Conservation (phyloP, 371 early-diverging fungal species). For the Zopfochytrium polystomum region DNA sequence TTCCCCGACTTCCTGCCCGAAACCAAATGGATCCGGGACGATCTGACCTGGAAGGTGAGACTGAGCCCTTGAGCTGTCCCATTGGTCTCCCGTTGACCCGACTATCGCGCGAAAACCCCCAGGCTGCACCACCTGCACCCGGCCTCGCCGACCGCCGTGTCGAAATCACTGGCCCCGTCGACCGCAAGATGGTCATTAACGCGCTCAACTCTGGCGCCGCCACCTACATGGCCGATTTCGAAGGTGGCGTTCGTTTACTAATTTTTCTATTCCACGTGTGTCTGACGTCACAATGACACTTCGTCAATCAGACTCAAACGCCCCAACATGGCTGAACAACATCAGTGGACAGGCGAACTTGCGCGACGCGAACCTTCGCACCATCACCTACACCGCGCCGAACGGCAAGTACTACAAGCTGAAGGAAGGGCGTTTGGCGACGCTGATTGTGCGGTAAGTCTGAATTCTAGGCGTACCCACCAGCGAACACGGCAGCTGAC, state of each 20-base stretch:
- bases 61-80: background rate
- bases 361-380: slow-evolving; percentile 84
- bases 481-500: background rate
- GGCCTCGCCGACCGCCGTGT: slow-evolving; percentile 90
- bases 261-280: slow-evolving; percentile 19
- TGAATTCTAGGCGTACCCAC: background rate
- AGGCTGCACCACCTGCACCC: slow-evolving; percentile 84
- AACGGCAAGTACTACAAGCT: slow-evolving; percentile 91
- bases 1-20: slow-evolving; percentile 90
- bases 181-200: slow-evolving; percentile 98
- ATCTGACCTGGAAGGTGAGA: slow-evolving; percentile 71
- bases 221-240: slow-evolving; percentile 97
- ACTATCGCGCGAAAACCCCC: background rate
- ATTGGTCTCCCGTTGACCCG: slow-evolving; percentile 1
- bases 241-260: slow-evolving; percentile 62
- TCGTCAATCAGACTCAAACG: slow-evolving; percentile 82
- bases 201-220: slow-evolving; percentile 89
- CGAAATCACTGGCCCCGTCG: slow-evolving; percentile 96
- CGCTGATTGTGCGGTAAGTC: slow-evolving; percentile 78
- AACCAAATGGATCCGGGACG: slow-evolving; percentile 84
- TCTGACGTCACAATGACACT: slow-evolving; percentile 7
- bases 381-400: slow-evolving; percentile 77
- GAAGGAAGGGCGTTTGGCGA: slow-evolving; percentile 82
- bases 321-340: slow-evolving; percentile 91
- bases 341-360: slow-evolving; percentile 87